Conservation (phyloP, 192 early-diverging fungal genomes). For the Phlyctochytrium planicorne region DNA sequence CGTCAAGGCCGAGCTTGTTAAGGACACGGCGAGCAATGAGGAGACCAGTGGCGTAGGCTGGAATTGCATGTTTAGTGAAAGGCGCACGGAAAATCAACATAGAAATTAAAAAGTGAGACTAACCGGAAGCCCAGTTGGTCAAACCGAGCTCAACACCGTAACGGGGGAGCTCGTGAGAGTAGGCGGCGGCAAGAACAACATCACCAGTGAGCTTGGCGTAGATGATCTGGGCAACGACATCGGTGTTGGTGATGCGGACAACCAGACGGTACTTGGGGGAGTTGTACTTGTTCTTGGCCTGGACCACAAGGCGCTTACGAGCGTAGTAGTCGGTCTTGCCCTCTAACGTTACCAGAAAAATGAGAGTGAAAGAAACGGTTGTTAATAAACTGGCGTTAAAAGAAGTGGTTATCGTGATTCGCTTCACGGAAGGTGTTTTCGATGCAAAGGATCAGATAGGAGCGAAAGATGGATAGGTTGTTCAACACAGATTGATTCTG, state of each 20-base stretch:
- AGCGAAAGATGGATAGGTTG: constrained; percentile 72
- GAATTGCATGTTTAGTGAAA: constrained; percentile 11
- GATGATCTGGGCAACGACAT: constrained; percentile 94
- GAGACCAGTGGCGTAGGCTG: constrained; percentile 96
- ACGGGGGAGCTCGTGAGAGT: constrained; percentile 93
- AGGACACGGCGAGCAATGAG: constrained; percentile 94
- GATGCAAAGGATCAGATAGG: constrained; percentile 69
- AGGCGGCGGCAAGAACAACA: constrained; percentile 90
- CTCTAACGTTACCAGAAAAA: no score
- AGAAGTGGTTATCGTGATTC: not conserved
- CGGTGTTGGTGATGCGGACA: constrained; percentile 98
- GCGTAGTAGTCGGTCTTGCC: constrained; percentile 99
- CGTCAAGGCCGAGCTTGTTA: constrained; percentile 89
- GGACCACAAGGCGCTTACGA: constrained; percentile 95
- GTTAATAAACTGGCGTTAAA: no score
- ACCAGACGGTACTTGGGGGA: constrained; percentile 99
- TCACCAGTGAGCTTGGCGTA: constrained; percentile 99
- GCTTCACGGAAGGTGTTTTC: not conserved
- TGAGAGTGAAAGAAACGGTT: no score
- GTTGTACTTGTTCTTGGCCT: constrained; percentile 99
- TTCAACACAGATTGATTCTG: constrained; percentile 64
- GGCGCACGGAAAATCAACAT: not conserved
- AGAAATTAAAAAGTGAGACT: constrained; percentile 4
- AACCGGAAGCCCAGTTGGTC: constrained; percentile 97
- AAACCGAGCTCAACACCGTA: constrained; percentile 97